Conservation (phyloP, 495 filamentous ascomycete genomes). For the Penicillium coprophilum region DNA sequence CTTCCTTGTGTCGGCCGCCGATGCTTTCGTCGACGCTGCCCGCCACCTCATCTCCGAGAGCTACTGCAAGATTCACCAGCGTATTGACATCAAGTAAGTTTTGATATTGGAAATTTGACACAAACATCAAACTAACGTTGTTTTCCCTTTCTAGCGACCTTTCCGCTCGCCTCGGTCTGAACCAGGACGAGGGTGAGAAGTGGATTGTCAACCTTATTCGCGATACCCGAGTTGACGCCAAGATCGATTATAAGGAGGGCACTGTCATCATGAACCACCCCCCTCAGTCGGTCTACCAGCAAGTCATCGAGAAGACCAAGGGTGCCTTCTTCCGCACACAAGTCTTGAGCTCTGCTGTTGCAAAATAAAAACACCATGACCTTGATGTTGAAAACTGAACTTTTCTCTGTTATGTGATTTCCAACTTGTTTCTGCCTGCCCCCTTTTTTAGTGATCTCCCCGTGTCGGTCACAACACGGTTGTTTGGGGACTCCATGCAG, state of each 20-base stretch:
- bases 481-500: constrained; percentile 42
- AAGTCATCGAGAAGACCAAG: constrained; percentile 96
- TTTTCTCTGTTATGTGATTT: constrained; percentile 40
- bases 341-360: constrained; percentile 61
- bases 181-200: constrained; percentile 94
- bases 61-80: constrained; percentile 99
- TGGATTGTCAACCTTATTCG: constrained; percentile 99
- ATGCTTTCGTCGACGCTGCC: constrained; percentile 90
- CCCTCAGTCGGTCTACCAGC: constrained; percentile 95
- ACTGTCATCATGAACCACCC: constrained; percentile 99
- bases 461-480: constrained; percentile 40
- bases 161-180: constrained; percentile 82
- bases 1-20: constrained; percentile 83
- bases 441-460: constrained; percentile 39
- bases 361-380: constrained; percentile 43
- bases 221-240: constrained; percentile 94
- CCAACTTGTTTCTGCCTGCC: constrained; percentile 40
- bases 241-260: constrained; percentile 98
- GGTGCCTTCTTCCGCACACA: constrained; percentile 89
- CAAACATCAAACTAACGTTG: constrained; percentile 7
- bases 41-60: constrained; percentile 94
- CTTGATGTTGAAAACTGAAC: constrained; percentile 34
- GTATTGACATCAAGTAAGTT: constrained; percentile 88
- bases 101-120: not conserved
- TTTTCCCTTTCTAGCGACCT: constrained; percentile 62